Conservation (phyloP, 176 grass and related monocot genomes). For the Aegilops longissima region DNA sequence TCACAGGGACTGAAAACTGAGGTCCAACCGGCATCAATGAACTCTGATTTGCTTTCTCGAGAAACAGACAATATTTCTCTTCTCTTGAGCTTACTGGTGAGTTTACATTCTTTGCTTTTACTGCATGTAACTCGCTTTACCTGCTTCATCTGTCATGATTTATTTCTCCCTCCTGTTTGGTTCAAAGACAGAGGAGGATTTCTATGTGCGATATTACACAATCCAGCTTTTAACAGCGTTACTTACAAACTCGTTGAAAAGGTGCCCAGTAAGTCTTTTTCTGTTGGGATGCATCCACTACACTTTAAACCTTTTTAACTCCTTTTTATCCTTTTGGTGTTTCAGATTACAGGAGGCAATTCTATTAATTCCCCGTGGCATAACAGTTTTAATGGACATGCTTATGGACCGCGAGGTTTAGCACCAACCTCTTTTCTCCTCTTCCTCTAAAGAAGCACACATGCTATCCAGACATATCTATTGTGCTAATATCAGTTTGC, state of each 20-base stretch:
- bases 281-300: conserved; percentile 12
- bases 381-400: conserved; percentile 98
- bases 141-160: conserved; percentile 18
- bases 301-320: conserved; percentile 28
- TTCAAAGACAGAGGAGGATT: conserved; percentile 95
- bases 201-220: conserved; percentile 97
- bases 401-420: conserved; percentile 98
- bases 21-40: conserved; percentile 82
- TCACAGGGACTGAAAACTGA: conserved; percentile 65
- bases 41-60: conserved; percentile 90
- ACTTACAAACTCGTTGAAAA: conserved; percentile 90
- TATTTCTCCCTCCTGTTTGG: conserved; percentile 6
- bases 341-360: conserved; percentile 93
- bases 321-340: conserved; percentile 30
- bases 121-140: not conserved
- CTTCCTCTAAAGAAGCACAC: conserved; percentile 11
- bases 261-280: conserved; percentile 65
- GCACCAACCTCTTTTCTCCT: not conserved
- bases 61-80: conserved; percentile 94
- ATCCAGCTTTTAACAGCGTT: conserved; percentile 97
- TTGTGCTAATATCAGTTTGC: not conserved
- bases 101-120: conserved; percentile 19
- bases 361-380: conserved; percentile 96
- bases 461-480: conserved; percentile 10
- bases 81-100: conserved; percentile 90